These are phyloP conservation scores for Chalaropsis ovoidea DNA, from an alignment of 2,329 filamentous ascomycete genomes.

Conservation along the genomic window DNA sequence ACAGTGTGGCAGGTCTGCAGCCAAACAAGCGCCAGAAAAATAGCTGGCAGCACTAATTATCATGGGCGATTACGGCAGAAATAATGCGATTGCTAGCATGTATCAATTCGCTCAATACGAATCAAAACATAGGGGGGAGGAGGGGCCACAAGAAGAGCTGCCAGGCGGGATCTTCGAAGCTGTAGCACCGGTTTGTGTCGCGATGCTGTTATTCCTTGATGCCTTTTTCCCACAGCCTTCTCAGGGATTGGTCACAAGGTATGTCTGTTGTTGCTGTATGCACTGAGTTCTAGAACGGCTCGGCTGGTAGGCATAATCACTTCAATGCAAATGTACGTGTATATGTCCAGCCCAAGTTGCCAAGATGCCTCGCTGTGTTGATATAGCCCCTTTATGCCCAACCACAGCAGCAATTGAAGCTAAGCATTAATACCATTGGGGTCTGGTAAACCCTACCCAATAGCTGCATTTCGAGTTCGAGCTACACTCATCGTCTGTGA, in stretches of 20 bases:
- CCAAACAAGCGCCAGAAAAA: not conserved
- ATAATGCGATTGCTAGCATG: not conserved
- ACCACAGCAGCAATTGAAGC: not conserved
- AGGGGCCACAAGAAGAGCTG: not conserved
- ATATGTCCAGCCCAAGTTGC: not conserved
- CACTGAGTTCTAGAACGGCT: too few relatives aligned
- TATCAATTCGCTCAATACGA: conserved; percentile 6
- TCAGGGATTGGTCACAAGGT: not conserved
- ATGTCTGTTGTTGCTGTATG: not conserved
- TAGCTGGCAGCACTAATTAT: not conserved
- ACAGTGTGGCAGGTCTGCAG: not conserved
- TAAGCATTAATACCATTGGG: not conserved
- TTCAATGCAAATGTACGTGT: too few relatives aligned
- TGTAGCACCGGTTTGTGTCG: too few relatives aligned
- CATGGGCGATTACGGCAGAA: not conserved
- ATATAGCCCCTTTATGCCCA: conserved; percentile 11
- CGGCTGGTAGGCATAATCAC: too few relatives aligned
- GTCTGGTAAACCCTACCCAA: not conserved
- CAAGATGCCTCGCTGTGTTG: not conserved
- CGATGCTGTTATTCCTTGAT: too few relatives aligned
- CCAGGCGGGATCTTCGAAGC: too few relatives aligned
- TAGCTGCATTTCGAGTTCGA: too few relatives aligned
- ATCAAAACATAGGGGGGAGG: not conserved
- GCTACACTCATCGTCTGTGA: too few relatives aligned
- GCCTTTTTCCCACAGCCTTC: too few relatives aligned